Base-by-base conservation (phyloP, 2,329 filamentous ascomycete genomes). In the Aspergillus quadricinctus region DNA sequence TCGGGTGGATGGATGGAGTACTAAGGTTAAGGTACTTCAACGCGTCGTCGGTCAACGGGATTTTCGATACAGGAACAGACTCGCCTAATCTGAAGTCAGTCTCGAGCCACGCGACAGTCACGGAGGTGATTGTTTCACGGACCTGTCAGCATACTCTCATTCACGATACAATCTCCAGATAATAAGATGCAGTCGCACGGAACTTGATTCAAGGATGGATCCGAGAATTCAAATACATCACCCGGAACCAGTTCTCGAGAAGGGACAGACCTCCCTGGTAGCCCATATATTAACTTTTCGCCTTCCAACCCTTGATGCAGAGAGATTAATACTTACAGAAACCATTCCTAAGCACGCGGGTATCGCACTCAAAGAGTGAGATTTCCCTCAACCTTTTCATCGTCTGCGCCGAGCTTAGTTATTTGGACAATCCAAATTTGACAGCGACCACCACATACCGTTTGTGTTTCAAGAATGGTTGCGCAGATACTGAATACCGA, bases 111-210 rank as follows among this genome's bases (percentile, higher is more conserved):
- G 28, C n/a, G 11, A 43, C 31, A 19, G 49, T 10, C 37, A 21
- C 3, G n/a, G 37, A 43, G 45, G 10, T 23, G 14, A 17, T 17
- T 37, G 31, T 37, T 37, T n/a, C 31, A 60, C 69, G 61, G 69
- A 81, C 79, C 85, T 41, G 94, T 99, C 37, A 99, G 83, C 94
- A 99, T 99, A 76, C 94, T 97, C 75, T 99, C 94, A 68, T 99
- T 99, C 62, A 99, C 92, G 60, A 99, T 97, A 68, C 92, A 97
- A 74, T 99, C 95, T 43, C 94, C 95, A 52, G 90, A 90, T 0
- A 99, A 81, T 5, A 99, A 78, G 35, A 99, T 78, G 72, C 93
- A 96, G 72, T 99, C 94, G 67, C 90, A 94, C 0, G 94, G 94
- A 60, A 97, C 89, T 65, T 96, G 90, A 3, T 84, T 84, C 27